Percentiles rank a stretch among this genome's conserved stretches.
These are phyloP conservation scores for Skeletonema tropicum DNA, from an alignment of 108 stramenopile species.

Conservation along the genomic window DNA sequence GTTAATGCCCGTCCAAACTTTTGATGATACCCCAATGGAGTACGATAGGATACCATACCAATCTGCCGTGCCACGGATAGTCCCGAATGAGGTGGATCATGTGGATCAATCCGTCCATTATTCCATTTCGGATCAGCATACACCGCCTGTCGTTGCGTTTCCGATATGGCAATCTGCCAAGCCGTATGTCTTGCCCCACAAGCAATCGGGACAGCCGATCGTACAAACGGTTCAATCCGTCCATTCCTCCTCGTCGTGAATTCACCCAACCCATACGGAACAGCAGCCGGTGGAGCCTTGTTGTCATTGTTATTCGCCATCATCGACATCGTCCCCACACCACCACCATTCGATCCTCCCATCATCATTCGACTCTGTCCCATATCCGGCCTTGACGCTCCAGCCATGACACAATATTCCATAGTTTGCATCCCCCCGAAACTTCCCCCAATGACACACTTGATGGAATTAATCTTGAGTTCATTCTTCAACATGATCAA, in stretches of 20 bases:
- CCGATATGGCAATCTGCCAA: conserved; percentile 95
- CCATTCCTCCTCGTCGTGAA: conserved; percentile 50
- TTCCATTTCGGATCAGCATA: conserved; percentile 92
- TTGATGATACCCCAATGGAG: conserved; percentile 72
- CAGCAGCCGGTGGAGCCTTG: background rate
- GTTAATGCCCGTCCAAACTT: conserved; percentile 82
- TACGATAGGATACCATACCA: conserved; percentile 93
- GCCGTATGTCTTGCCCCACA: conserved; percentile 92
- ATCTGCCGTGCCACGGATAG: conserved; percentile 90
- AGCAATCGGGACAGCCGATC: conserved; percentile 84
- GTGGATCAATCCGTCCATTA: conserved; percentile 56
- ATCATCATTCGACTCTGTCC: background rate
- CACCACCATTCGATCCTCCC: background rate
- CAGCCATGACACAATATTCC: conserved; percentile 89
- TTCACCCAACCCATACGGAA: conserved; percentile 46
- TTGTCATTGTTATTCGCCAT: background rate
- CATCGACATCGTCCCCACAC: background rate
- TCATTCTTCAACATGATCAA: conserved; percentile 75
- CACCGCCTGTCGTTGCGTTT: conserved; percentile 93
- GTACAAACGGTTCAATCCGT: conserved; percentile 70
- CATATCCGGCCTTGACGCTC: conserved; percentile 48
- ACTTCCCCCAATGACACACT: conserved; percentile 91
- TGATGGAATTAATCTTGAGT: conserved; percentile 71
- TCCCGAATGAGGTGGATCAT: conserved; percentile 73
- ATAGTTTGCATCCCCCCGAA: conserved; percentile 97